A percentile compares a stretch with the other conserved stretches of the same genome.
Conservation (phyloP, 164 flowering plant species). For the Echeveria elegans region DNA sequence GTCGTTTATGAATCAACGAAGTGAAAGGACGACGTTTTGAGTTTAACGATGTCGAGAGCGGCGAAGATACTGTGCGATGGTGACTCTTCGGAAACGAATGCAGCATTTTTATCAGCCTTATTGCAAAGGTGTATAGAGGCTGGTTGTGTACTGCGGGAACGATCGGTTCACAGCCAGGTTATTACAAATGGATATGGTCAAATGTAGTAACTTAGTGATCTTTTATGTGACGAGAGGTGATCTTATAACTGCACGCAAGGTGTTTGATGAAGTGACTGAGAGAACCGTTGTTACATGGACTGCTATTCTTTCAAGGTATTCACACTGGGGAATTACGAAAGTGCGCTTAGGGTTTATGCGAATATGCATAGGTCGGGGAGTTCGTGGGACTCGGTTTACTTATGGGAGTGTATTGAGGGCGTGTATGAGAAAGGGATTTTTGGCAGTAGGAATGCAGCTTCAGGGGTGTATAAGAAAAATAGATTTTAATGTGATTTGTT, state of each 20-base stretch:
- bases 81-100: background rate
- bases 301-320: conserved; percentile 55
- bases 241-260: conserved; percentile 24
- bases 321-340: conserved; percentile 30
- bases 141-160: conserved; percentile 17
- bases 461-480: conserved; percentile 55
- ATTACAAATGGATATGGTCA: conserved; percentile 29
- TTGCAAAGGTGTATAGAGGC: background rate
- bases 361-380: conserved; percentile 41
- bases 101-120: background rate
- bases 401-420: conserved; percentile 59
- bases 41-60: too few relatives aligned
- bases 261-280: conserved; percentile 52
- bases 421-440: conserved; percentile 35
- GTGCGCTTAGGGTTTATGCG: conserved; percentile 34
- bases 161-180: conserved; percentile 31
- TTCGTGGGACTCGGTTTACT: conserved; percentile 51
- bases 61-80: too few relatives aligned
- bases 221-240: conserved; percentile 34
- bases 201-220: conserved; percentile 23
- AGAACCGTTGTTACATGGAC: conserved; percentile 66
- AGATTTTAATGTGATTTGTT: conserved; percentile 35
- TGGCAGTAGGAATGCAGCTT: conserved; percentile 44
- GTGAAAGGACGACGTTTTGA: too few relatives aligned
- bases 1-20: too few relatives aligned